A percentile compares a stretch with the other conserved stretches of the same genome.
Evolutionary conservation across 2,329 filamentous ascomycete species (phyloP).

Genomic region (Rosellinia necatrix): DNA sequence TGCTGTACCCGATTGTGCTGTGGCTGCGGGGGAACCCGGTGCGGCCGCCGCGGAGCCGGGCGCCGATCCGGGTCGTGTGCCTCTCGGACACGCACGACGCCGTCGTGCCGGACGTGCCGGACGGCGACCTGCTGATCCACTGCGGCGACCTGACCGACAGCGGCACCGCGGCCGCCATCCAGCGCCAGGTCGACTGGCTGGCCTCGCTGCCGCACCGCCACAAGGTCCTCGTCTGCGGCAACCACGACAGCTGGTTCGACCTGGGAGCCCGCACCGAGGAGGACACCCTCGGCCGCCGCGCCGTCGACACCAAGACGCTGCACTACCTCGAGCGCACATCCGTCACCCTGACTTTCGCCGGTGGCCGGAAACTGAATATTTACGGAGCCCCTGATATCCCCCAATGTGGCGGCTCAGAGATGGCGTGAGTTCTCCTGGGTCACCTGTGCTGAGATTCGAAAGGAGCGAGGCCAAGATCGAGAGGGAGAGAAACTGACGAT

Average conservation of each 20-base stretch:
- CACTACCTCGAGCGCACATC: slow-evolving; percentile 76
- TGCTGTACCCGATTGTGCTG: slow-evolving; percentile 67
- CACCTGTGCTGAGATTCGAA: slow-evolving; percentile 3
- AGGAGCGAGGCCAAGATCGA: no score
- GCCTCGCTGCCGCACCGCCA: slow-evolving; percentile 72
- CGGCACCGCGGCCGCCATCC: slow-evolving; percentile 74
- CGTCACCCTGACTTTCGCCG: slow-evolving; percentile 65
- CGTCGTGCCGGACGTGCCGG: slow-evolving; percentile 63
- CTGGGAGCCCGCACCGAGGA: slow-evolving; percentile 60
- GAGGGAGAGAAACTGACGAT: neutral
- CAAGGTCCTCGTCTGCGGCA: slow-evolving; percentile 84
- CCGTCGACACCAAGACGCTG: slow-evolving; percentile 69
- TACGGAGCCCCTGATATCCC: slow-evolving; percentile 86
- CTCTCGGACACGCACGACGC: slow-evolving; percentile 86
- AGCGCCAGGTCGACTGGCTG: slow-evolving; percentile 85
- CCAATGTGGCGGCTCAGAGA: slow-evolving; percentile 69
- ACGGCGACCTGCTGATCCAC: slow-evolving; percentile 86
- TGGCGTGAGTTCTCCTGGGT: slow-evolving; percentile 52
- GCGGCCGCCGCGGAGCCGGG: slow-evolving; percentile 57
- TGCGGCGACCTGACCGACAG: slow-evolving; percentile 81
- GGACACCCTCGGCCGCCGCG: slow-evolving; percentile 56
- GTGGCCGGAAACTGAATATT: slow-evolving; percentile 65
- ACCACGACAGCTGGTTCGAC: slow-evolving; percentile 89
- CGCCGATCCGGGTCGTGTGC: slow-evolving; percentile 77
- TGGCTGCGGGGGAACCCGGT: slow-evolving; percentile 70